These are phyloP conservation scores for Stephania yunnanensis DNA, from an alignment of 164 flowering plant genomes.

Conservation along the genomic window DNA sequence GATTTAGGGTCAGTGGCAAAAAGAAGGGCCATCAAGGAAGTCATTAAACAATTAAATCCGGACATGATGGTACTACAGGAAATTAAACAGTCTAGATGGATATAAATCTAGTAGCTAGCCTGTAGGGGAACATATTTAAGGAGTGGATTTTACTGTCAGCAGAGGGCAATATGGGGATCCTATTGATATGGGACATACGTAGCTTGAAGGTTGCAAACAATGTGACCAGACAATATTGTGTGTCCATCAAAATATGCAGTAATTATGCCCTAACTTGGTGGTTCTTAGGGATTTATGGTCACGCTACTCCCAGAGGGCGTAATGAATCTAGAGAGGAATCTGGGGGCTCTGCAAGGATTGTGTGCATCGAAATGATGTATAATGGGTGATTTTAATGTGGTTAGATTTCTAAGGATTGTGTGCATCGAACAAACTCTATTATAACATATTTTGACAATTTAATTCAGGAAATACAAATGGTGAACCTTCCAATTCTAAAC, in stretches of 20 bases:
- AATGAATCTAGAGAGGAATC: background rate
- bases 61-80: background rate
- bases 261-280: background rate
- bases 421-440: background rate
- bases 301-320: too few species aligned
- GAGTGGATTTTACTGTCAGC: too few species aligned
- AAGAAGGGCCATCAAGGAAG: background rate
- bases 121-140: background rate
- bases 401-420: too few species aligned
- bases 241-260: too few species aligned
- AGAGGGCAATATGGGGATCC: background rate
- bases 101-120: background rate
- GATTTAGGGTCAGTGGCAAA: too few species aligned
- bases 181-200: background rate
- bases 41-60: background rate
- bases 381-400: background rate
- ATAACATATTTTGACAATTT: too few species aligned
- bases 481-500: background rate
- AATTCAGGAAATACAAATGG: background rate
- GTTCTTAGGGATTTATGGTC: background rate
- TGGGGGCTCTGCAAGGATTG: too few species aligned
- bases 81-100: too few species aligned
- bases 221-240: too few species aligned
- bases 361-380: background rate
- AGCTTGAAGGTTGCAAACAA: background rate